Evolutionary conservation across 2,329 filamentous ascomycete genomes (phyloP), one percentile per base, ranked within the genome.

Genomic region (Penicillium sp.): DNA sequence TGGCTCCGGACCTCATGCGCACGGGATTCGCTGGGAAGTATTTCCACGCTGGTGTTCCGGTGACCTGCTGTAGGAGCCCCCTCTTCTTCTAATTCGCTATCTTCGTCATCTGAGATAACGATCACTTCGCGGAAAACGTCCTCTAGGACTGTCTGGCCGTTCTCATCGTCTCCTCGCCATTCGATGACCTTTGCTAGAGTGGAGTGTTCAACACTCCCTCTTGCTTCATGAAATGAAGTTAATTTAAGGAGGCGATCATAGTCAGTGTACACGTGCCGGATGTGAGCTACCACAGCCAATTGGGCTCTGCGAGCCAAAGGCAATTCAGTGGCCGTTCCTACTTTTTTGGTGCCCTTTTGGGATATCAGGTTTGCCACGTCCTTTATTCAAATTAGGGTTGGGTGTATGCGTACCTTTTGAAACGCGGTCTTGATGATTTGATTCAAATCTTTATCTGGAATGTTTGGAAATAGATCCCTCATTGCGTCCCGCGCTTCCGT

Each of bases 41-140:
- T 67, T 57, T 79, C 74, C 54, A 78, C 69, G 51, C 72, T 78
- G 18, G 67, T 64, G 57, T 75, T 70, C 41, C 70, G 70, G 36
- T 70, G 66, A 47, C 47, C 56, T 41, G 64, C 47, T 43, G 56
- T 59, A 27, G 61, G 51, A 8, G 61, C 58, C 30, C 64, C 60
- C 46, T 72, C 74, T 47, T 76, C 69, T 51, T 76, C 75, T 26
- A 68, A 68, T 40, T 76, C 74, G 47, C 74, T 74, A 40, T 83
- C 80, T 49, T 85, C 81, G 61, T 84, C 82, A 63, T 85, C 82
- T 49, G 84, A 83, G 51, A 86, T 81, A 49, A 86, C 79, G 61
- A 87, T 85, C 54, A 85, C 81, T 68, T 87, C 84, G 46, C 82
- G 80, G 49, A 86, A 82, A 29, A 84, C 81, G 61, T 86, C 83